These are phyloP conservation scores for Xylariaceae sp. DNA, from an alignment of 2,329 filamentous ascomycete species.

Conservation along the genomic window DNA sequence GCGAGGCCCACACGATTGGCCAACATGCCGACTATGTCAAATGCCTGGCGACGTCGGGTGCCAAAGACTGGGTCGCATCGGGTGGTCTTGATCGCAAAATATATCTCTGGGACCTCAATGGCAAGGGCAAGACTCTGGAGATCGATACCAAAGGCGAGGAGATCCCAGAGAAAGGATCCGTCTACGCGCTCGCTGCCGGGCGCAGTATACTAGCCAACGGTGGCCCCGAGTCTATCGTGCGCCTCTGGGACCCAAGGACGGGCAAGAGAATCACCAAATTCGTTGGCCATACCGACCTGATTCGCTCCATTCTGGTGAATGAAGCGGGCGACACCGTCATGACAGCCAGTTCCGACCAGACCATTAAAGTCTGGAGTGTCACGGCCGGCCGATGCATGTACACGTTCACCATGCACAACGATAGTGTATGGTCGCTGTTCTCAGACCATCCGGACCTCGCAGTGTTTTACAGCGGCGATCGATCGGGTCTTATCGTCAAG, in stretches of 20 bases:
- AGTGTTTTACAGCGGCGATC: conserved; percentile 91
- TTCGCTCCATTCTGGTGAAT: conserved; percentile 85
- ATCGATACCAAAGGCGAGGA: conserved; percentile 84
- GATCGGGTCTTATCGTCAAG: conserved; percentile 90
- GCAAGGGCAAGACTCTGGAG: conserved; percentile 76
- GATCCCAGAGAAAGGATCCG: conserved; percentile 81
- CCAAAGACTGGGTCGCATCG: conserved; percentile 81
- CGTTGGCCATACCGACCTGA: conserved; percentile 91
- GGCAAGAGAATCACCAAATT: conserved; percentile 93
- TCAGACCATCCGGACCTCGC: conserved; percentile 80
- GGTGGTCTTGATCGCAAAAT: conserved; percentile 91
- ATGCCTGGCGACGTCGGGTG: conserved; percentile 71
- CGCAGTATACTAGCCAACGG: conserved; percentile 82
- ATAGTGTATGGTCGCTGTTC: conserved; percentile 94
- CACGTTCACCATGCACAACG: conserved; percentile 97
- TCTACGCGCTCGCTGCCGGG: conserved; percentile 82
- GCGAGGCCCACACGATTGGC: conserved; percentile 74
- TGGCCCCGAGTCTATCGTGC: conserved; percentile 86
- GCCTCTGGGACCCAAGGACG: conserved; percentile 84
- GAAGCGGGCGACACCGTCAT: conserved; percentile 85
- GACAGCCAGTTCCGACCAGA: conserved; percentile 92
- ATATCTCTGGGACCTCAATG: conserved; percentile 87
- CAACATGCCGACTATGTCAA: conserved; percentile 96
- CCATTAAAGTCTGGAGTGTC: conserved; percentile 96
- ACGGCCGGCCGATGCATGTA: conserved; percentile 95